phyloP scores from a whole-genome alignment of 2,329 filamentous ascomycete genomes.

The Pseudogymnoascus sp. region DNA sequence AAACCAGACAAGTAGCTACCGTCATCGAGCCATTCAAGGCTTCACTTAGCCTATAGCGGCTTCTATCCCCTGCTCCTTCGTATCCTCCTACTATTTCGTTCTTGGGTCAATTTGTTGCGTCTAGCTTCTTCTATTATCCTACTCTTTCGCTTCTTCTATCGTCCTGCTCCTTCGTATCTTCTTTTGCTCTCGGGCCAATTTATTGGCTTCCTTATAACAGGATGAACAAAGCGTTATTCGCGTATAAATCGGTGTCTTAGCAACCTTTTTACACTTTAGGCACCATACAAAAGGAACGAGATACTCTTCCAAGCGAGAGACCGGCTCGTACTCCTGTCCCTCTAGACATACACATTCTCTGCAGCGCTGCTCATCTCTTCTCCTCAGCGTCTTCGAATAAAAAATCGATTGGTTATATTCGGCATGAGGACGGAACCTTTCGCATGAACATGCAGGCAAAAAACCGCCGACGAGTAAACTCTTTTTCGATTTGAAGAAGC shows the following conservation, averaged over 20 bases:
- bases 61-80: background rate
- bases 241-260: background rate
- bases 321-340: background rate
- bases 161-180: background rate
- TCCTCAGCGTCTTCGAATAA: no score
- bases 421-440: background rate
- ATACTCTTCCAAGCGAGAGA: background rate
- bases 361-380: background rate
- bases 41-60: background rate
- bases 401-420: background rate
- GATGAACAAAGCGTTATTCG: background rate
- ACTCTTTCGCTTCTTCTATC: background rate
- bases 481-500: background rate
- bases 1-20: background rate
- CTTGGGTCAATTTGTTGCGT: background rate
- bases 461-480: background rate
- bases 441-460: background rate
- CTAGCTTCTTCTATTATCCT: background rate
- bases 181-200: background rate
- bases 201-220: background rate
- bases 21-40: background rate
- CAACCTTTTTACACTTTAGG: background rate
- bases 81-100: background rate
- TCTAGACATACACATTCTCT: background rate
- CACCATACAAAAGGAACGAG: background rate